Percentiles rank a stretch among this genome's conserved stretches.
Conservation (phyloP, 2,329 filamentous ascomycete genomes). For the Teratosphaeria epicoccoides region DNA sequence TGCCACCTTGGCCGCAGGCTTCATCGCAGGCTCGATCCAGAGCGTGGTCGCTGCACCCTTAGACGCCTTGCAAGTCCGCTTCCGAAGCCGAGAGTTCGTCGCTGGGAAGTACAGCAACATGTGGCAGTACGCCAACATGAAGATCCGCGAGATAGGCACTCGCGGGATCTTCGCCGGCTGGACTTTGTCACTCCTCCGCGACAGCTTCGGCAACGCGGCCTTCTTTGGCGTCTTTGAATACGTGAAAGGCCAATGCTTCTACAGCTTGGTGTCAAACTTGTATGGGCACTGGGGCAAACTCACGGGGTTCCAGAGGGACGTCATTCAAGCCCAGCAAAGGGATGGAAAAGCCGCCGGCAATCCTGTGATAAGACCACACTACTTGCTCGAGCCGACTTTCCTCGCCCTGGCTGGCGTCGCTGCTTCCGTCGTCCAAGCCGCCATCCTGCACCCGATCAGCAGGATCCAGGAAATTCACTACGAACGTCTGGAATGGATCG, state of each 20-base stretch:
- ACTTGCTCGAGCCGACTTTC: constrained; percentile 63
- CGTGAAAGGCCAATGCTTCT: constrained; percentile 63
- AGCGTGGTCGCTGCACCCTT: constrained; percentile 63
- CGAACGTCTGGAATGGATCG: constrained; percentile 60
- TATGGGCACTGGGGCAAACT: constrained; percentile 42
- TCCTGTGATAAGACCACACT: constrained; percentile 59
- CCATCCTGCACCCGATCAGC: constrained; percentile 59
- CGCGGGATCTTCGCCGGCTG: constrained; percentile 66
- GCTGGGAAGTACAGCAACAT: constrained; percentile 52
- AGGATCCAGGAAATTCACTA: constrained; percentile 64
- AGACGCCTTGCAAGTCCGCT: constrained; percentile 64
- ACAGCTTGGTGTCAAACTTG: constrained; percentile 58
- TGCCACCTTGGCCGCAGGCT: constrained; percentile 59
- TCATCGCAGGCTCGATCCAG: constrained; percentile 58
- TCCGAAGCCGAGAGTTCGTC: constrained; percentile 53
- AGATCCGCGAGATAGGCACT: constrained; percentile 59
- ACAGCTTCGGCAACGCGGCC: constrained; percentile 56
- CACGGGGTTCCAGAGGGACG: constrained; percentile 24
- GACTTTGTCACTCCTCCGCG: constrained; percentile 57
- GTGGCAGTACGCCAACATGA: constrained; percentile 60
- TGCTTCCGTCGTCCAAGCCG: constrained; percentile 58
- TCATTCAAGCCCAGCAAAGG: constrained; percentile 18
- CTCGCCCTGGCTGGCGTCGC: constrained; percentile 57
- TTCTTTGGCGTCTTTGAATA: constrained; percentile 71
- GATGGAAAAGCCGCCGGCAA: constrained; percentile 17